Percentiles rank a stretch among this genome's conserved stretches.
phyloP scores from a whole-genome alignment of 2,329 filamentous ascomycete species.

The Pseudogymnoascus sp. region DNA sequence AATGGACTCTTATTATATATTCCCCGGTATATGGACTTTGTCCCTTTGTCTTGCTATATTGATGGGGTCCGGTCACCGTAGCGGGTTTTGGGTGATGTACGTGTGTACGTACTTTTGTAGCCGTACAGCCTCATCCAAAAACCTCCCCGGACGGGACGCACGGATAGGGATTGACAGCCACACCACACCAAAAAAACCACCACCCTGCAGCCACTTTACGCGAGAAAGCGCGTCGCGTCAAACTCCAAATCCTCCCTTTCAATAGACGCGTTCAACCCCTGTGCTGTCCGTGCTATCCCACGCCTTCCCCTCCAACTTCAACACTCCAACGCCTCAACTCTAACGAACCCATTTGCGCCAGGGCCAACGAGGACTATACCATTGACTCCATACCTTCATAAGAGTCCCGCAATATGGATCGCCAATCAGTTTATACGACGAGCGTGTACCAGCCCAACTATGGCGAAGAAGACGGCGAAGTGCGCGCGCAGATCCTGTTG shows the following conservation, averaged over 20 bases:
- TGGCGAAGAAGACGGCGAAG: conserved; percentile 56
- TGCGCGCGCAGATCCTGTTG: conserved; percentile 62
- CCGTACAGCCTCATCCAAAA: neutral
- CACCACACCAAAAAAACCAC: neutral
- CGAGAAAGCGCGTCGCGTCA: conserved; percentile 9
- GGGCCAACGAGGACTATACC: neutral
- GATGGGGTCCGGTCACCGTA: neutral
- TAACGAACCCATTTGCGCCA: neutral
- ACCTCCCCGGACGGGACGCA: neutral
- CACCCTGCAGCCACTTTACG: conserved; percentile 10
- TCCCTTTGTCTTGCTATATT: conserved; percentile 2
- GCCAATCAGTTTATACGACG: conserved; percentile 76
- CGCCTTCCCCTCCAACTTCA: neutral
- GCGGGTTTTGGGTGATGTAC: neutral
- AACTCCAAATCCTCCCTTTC: neutral
- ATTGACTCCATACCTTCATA: neutral
- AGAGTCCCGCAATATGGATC: conserved; percentile 51
- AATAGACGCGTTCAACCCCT: neutral
- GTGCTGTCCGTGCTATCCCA: neutral
- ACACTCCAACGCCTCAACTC: neutral
- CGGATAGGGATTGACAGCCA: neutral
- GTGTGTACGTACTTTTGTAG: neutral
- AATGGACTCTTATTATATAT: neutral
- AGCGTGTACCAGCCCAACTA: conserved; percentile 67
- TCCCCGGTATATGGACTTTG: neutral